phyloP scores from a whole-genome alignment of 495 filamentous ascomycete species.

The Aspergillus bridgeri region DNA sequence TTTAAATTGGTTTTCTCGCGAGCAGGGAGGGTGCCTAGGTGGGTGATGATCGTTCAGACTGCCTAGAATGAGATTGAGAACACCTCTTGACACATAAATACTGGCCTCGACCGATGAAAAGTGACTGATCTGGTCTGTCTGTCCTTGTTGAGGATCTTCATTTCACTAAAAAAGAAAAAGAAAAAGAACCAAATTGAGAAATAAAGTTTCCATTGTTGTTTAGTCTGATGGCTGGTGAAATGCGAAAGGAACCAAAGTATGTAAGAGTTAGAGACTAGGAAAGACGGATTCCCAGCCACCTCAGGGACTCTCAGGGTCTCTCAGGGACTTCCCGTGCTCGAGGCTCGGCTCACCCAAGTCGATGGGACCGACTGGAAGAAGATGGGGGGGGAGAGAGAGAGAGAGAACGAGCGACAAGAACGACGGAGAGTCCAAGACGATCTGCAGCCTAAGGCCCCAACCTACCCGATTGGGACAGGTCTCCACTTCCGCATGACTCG shows the following conservation, averaged over 20 bases:
- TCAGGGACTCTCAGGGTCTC: too few species aligned
- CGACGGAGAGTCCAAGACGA: constrained; percentile 6
- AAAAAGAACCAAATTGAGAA: too few species aligned
- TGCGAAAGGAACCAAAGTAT: too few species aligned
- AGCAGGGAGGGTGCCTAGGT: background rate
- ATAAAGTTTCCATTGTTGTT: background rate
- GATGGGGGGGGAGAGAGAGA: background rate
- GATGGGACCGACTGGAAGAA: too few species aligned
- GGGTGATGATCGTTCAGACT: background rate
- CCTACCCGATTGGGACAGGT: background rate
- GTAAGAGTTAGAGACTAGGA: too few species aligned
- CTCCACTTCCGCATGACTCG: constrained; percentile 8
- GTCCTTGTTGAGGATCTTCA: background rate
- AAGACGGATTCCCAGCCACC: too few species aligned
- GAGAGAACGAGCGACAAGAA: background rate
- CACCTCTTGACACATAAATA: background rate
- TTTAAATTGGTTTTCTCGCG: background rate
- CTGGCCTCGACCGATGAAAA: background rate
- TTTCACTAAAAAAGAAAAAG: background rate
- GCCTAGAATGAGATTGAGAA: too few species aligned
- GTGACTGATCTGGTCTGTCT: background rate
- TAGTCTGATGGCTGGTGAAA: too few species aligned
- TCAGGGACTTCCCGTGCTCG: too few species aligned
- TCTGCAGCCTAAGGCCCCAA: constrained; percentile 11
- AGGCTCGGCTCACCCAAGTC: background rate